Percentiles rank a stretch among this genome's conserved stretches.
These are phyloP conservation scores for Primulina huaijiensis DNA, from an alignment of 257 asterid species.

Conservation along the genomic window DNA sequence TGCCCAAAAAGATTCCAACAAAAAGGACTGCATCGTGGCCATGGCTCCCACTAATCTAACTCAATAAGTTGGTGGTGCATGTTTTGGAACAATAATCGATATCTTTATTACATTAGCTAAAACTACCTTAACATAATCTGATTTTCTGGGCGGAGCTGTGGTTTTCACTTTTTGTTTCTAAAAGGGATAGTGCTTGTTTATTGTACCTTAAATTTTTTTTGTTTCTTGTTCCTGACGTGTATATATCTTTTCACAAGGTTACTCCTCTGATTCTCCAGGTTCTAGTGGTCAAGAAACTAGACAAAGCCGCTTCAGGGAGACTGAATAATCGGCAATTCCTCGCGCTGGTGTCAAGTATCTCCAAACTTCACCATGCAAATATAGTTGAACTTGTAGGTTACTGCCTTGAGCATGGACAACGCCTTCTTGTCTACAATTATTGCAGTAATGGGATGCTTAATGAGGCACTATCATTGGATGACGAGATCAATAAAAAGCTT, in stretches of 20 bases:
- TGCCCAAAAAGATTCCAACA: not conserved
- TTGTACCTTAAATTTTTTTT: not conserved
- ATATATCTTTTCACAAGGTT: slow-evolving; percentile 8
- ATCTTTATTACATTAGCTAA: no score
- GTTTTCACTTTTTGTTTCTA: no score
- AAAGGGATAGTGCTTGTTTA: slow-evolving; percentile 1
- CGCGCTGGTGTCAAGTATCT: slow-evolving; percentile 56
- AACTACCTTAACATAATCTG: no score
- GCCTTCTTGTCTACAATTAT: slow-evolving; percentile 68
- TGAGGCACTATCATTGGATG: slow-evolving; percentile 74
- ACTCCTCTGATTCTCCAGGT: slow-evolving; percentile 39
- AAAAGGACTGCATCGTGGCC: no score
- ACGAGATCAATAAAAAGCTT: slow-evolving; percentile 58
- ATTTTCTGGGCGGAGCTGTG: no score
- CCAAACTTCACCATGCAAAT: slow-evolving; percentile 59
- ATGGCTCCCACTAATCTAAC: no score
- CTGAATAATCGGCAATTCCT: slow-evolving; percentile 62
- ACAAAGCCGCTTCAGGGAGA: slow-evolving; percentile 40
- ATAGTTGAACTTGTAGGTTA: slow-evolving; percentile 72
- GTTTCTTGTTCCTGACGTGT: no score
- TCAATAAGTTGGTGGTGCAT: no score
- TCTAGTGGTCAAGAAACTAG: slow-evolving; percentile 79
- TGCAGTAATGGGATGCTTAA: slow-evolving; percentile 71
- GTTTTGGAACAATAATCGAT: no score
- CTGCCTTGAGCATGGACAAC: slow-evolving; percentile 81